A percentile compares a stretch with the other conserved stretches of the same genome.
Conservation (phyloP, 2,329 filamentous ascomycete genomes). For the Fusarium sublunatum region DNA sequence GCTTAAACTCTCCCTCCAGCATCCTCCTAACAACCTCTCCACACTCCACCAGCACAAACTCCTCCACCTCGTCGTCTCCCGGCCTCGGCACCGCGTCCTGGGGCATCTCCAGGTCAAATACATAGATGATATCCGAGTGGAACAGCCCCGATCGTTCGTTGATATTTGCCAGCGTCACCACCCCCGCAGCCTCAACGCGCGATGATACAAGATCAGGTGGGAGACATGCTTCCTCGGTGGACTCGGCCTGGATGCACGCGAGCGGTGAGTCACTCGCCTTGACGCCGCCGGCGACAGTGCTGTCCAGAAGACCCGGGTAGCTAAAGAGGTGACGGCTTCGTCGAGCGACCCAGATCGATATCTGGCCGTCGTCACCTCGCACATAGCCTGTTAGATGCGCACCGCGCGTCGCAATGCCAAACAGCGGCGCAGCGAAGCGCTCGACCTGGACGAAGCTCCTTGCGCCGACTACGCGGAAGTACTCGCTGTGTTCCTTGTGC, state of each 20-base stretch:
- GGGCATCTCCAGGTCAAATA: conserved; percentile 79
- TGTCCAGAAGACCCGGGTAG: conserved; percentile 80
- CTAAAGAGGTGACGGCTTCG: conserved; percentile 75
- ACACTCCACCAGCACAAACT: conserved; percentile 76
- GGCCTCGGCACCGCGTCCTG: conserved; percentile 70
- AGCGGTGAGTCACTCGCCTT: conserved; percentile 73
- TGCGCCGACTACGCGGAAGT: conserved; percentile 55
- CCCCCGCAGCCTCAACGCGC: conserved; percentile 46
- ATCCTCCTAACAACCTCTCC: conserved; percentile 70
- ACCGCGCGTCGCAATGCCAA: conserved; percentile 75
- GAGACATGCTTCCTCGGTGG: conserved; percentile 74
- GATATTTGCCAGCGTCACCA: conserved; percentile 52
- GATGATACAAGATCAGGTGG: conserved; percentile 44
- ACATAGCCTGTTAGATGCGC: conserved; percentile 74
- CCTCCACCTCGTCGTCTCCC: conserved; percentile 81
- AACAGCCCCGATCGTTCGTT: conserved; percentile 44
- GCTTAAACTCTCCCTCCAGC: conserved; percentile 79
- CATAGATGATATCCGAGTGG: conserved; percentile 64
- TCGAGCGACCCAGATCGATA: conserved; percentile 79
- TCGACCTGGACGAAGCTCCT: conserved; percentile 62
- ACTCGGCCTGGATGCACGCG: conserved; percentile 77
- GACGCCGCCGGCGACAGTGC: conserved; percentile 82
- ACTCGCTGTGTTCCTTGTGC: conserved; percentile 56
- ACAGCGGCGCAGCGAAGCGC: conserved; percentile 70
- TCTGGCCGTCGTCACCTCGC: conserved; percentile 50